Conservation (phyloP, 768 basidiomycete species). For the Auriscalpium microsporum region DNA sequence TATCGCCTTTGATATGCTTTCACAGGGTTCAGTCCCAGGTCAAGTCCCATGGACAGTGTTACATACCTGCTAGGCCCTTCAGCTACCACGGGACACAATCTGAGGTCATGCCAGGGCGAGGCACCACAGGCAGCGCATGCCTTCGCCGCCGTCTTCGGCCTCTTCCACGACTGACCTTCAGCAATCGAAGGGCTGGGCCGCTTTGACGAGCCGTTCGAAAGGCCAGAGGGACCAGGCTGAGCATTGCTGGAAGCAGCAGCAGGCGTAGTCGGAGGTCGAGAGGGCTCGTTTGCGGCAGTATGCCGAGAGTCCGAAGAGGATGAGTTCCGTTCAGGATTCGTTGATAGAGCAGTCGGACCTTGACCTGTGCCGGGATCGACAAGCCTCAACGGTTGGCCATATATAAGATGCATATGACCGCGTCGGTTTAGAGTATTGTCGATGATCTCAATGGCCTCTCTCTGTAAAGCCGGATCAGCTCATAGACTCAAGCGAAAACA, state of each 20-base stretch:
- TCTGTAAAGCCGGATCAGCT: slow-evolving; percentile 27
- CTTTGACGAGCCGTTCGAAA: slow-evolving; percentile 16
- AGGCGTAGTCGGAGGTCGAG: neutral
- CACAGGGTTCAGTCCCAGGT: neutral
- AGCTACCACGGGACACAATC: slow-evolving; percentile 47
- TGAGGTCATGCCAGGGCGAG: slow-evolving; percentile 35
- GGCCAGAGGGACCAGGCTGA: slow-evolving; percentile 11
- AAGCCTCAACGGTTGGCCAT: slow-evolving; percentile 56
- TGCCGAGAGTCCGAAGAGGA: too few relatives aligned
- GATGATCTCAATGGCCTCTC: slow-evolving; percentile 58
- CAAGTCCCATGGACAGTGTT: neutral
- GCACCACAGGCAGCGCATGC: slow-evolving; percentile 44
- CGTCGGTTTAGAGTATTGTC: slow-evolving; percentile 53
- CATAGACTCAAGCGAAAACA: slow-evolving; percentile 1
- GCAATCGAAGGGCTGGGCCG: slow-evolving; percentile 20
- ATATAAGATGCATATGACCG: slow-evolving; percentile 47
- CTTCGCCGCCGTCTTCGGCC: slow-evolving; percentile 32
- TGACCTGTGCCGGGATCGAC: slow-evolving; percentile 24
- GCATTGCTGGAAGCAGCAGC: neutral
- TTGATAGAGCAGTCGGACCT: too few relatives aligned
- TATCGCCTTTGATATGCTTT: slow-evolving; percentile 37
- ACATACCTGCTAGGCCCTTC: slow-evolving; percentile 48
- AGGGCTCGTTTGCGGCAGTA: too few relatives aligned
- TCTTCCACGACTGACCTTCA: slow-evolving; percentile 8
- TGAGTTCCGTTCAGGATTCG: too few relatives aligned